phyloP scores from a whole-genome alignment of 306 rosid genomes.

The Dryas alaskensis region DNA sequence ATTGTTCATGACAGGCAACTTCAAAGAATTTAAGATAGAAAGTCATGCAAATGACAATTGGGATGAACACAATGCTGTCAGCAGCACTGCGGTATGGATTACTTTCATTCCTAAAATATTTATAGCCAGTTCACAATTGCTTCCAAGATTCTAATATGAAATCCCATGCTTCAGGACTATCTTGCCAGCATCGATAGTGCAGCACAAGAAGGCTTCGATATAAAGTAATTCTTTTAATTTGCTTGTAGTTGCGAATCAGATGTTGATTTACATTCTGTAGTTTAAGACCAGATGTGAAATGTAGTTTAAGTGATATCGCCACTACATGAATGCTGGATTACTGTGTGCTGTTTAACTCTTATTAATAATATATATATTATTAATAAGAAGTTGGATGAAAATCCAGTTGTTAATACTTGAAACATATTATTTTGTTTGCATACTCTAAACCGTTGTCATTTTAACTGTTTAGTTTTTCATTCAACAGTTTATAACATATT shows the following conservation, averaged over 20 bases:
- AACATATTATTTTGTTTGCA: too few relatives aligned
- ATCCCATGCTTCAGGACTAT: conserved; percentile 68
- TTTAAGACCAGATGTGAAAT: neutral
- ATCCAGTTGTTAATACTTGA: too few relatives aligned
- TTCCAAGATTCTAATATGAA: conserved; percentile 27
- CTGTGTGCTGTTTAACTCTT: neutral
- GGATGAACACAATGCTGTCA: conserved; percentile 76
- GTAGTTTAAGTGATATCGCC: neutral
- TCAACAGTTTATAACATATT: too few relatives aligned
- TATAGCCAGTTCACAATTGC: conserved; percentile 16
- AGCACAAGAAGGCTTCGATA: conserved; percentile 62
- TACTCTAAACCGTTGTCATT: too few relatives aligned
- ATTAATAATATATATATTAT: neutral
- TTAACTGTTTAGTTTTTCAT: too few relatives aligned
- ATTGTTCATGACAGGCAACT: conserved; percentile 83
- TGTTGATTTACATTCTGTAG: neutral
- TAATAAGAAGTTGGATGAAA: too few relatives aligned
- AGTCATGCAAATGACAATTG: conserved; percentile 58
- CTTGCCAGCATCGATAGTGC: conserved; percentile 84
- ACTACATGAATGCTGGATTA: neutral
- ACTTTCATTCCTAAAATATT: conserved; percentile 6
- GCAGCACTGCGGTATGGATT: conserved; percentile 83
- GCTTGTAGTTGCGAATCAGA: neutral
- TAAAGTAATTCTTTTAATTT: conserved; percentile 59
- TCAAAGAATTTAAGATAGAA: conserved; percentile 89